Base-by-base conservation (phyloP, 1,284 basidiomycete species). In the Trametes polyzona region DNA sequence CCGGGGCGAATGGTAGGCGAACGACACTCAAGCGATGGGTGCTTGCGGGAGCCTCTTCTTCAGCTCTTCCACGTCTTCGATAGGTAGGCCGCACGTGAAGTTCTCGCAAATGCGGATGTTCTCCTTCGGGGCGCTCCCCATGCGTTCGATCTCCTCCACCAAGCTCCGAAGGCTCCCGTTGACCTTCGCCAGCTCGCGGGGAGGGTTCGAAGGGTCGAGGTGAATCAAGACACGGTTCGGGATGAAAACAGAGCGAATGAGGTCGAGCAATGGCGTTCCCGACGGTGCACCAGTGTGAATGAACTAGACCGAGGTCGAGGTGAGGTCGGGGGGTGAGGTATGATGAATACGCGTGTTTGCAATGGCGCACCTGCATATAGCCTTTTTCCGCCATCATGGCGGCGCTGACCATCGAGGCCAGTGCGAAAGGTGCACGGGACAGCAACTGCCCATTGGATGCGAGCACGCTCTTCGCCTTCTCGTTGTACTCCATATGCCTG, bases 381-480 rank as follows among this genome's bases (percentile, higher is more conserved):
- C 69, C 68, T 33, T 52, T 62, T 39, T 65, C 49, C 16, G 49
- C 61, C 16, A 59, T 17, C 43, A 69, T 49, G 4, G 65, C 65
- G 1, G 59, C 66, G 35, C 64, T 55, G 44, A 69, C 64, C 66
- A 70, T 66, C 2, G 66, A 60, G 14, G 61, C 68, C 9, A 69
- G 50, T 30, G 64, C 68, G 47, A 55, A 61, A 8, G 69, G 67
- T 11, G 66, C 67, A 19, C 61, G 48, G 4, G 56, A 61, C 24
- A 71, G 55, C 4, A 71, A 33, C 52, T 70, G 68, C 16, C 62
- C 64, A 49, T 68, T 66, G 1, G 66, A 57, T 24, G 58, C 52
- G 10, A 73, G 61, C 12, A 73, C 67, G 53, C 67, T 68, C 46
- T 69, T 62, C 8, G 72, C 73, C 53, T 66, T 69, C 44, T 65